Evolutionary conservation across 805 yeast genomes (phyloP).

Genomic region (Pichia nanzhaoensis): DNA sequence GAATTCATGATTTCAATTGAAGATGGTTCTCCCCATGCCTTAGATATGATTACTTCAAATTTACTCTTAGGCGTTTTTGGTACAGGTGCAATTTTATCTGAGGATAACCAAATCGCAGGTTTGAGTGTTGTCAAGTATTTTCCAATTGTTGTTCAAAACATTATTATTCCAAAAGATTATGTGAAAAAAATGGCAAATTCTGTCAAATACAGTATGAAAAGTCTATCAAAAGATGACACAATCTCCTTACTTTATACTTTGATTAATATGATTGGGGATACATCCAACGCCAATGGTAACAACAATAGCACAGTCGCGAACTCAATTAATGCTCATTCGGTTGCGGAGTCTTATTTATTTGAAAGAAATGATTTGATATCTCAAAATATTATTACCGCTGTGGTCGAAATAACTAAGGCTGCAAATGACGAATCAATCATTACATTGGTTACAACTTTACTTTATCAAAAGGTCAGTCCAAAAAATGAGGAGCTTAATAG

Average conservation of each 20-base stretch:
- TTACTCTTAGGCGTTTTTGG: constrained; percentile 34
- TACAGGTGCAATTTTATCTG: constrained; percentile 28
- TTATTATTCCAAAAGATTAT: constrained; percentile 38
- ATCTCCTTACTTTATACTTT: constrained; percentile 81
- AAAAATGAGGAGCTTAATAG: constrained; percentile 47
- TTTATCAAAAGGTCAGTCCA: constrained; percentile 63
- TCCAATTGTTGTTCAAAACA: constrained; percentile 52
- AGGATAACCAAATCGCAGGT: constrained; percentile 36
- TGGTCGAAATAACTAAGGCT: constrained; percentile 55
- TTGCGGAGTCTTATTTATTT: constrained; percentile 16
- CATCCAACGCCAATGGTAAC: constrained; percentile 10
- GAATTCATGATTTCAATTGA: constrained; percentile 19
- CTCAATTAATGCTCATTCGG: constrained; percentile 9
- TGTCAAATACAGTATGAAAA: constrained; percentile 60
- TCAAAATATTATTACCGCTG: constrained; percentile 62
- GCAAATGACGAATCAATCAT: constrained; percentile 69
- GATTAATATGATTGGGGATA: constrained; percentile 58
- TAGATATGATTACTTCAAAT: constrained; percentile 44
- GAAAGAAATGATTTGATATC: constrained; percentile 34
- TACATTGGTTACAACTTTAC: constrained; percentile 70
- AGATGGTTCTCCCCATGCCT: constrained; percentile 43
- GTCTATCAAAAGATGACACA: constrained; percentile 71
- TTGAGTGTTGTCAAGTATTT: constrained; percentile 27
- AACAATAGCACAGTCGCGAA: constrained; percentile 2
- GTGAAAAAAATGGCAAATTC: constrained; percentile 49